Evolutionary conservation across 108 stramenopile genomes (phyloP), one percentile per base, ranked within the genome.

Genomic region (Schizochytrium sp.): DNA sequence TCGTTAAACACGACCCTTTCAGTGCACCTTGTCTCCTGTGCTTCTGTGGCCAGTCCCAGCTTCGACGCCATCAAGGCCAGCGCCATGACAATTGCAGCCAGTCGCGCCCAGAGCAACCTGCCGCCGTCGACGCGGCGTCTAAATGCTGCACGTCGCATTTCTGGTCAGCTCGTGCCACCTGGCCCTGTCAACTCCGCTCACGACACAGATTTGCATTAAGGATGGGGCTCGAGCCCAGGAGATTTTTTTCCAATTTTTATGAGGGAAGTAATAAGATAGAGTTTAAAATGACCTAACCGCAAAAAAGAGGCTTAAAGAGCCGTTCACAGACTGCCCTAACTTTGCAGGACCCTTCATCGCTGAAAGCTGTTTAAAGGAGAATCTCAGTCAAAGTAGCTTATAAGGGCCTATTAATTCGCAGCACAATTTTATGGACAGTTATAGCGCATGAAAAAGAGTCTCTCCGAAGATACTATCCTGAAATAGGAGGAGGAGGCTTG

Each of bases 261-360:
- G 59, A n/a, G 28, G 59, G 19, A 17, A 17, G 19, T 59, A 59
- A 19, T 59, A 19, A 60, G 28, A 60, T n/a, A 60, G 59, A 60
- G 59, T 17, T n/a, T n/a, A 17, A 2, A 60, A n/a, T 60, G 59
- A 17, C 17, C 19, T n/a, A 0, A 2, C 59, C 19, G 28, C 19
- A n/a, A 28, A 60, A 60, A 60, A 60, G 59, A n/a, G 59, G 59
- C 59, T 17, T 60, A 60, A n/a, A 60, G 59, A 60, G 59, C 59
- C 59, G 59, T 60, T 60, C 59, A 60, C 59, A 28, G 28, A 28
- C 28, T 28, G 28, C 28, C 28, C 28, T 28, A 28, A 28, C 28
- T 28, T 28, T 28, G 28, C 28, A 28, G 28, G 28, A 28, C 28
- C 28, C 28, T 28, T 28, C 28, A 28, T 28, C 28, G 28, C 28